These are phyloP conservation scores for Boletellus sp. DNA, from an alignment of 1,284 basidiomycete species.

Conservation along the genomic window DNA sequence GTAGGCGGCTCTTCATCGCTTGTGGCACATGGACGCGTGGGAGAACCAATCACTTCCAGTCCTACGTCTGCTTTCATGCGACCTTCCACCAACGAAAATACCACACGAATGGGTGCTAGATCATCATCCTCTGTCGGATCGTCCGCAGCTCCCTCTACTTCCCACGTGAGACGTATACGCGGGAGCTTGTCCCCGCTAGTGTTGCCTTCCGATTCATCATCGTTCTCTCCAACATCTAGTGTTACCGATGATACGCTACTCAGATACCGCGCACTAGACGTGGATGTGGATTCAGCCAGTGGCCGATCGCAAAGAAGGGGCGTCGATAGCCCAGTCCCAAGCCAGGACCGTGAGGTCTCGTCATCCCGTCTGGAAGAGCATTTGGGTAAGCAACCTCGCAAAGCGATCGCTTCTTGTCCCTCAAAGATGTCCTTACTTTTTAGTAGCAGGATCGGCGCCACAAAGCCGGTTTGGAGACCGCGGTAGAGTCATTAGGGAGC, in stretches of 20 bases:
- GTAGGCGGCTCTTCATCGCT: slow-evolving; percentile 15
- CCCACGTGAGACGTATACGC: slow-evolving; percentile 17
- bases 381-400: slow-evolving; percentile 12
- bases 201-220: slow-evolving; percentile 17
- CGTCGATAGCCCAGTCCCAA: slow-evolving; percentile 5
- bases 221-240: slow-evolving; percentile 10
- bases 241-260: slow-evolving; percentile 15
- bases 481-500: slow-evolving; percentile 22
- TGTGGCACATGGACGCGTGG: slow-evolving; percentile 14
- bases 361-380: slow-evolving; percentile 10
- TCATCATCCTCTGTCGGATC: slow-evolving; percentile 11
- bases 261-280: slow-evolving; percentile 14
- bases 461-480: slow-evolving; percentile 11
- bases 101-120: slow-evolving; percentile 8
- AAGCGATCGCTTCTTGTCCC: background rate
- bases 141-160: slow-evolving; percentile 5
- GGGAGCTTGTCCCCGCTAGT: slow-evolving; percentile 27
- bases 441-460: background rate
- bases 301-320: slow-evolving; percentile 8
- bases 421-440: slow-evolving; percentile 1
- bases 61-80: slow-evolving; percentile 20
- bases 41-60: slow-evolving; percentile 6
- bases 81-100: slow-evolving; percentile 13
- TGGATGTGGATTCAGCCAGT: slow-evolving; percentile 1
- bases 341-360: background rate